A percentile compares a stretch with the other conserved stretches of the same genome.
These are phyloP conservation scores for Metschnikowia baotianmanensis DNA, from an alignment of 805 yeast species.

Conservation along the genomic window DNA sequence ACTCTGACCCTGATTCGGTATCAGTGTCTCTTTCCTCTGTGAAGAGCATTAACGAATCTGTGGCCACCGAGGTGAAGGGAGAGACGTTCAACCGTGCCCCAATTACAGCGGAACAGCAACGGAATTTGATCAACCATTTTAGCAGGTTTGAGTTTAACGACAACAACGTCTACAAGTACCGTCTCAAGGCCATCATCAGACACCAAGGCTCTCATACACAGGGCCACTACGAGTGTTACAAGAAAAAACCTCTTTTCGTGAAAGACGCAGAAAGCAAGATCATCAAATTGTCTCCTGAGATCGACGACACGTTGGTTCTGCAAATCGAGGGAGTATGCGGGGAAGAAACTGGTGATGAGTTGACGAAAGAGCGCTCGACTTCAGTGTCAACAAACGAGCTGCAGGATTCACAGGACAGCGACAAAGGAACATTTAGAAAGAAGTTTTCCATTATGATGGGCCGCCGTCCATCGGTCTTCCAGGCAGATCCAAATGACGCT, in stretches of 20 bases:
- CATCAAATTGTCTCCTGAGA: constrained; percentile 42
- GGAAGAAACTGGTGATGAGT: neutral
- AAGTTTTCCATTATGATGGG: constrained; percentile 40
- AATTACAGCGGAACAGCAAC: constrained; percentile 37
- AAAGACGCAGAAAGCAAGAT: constrained; percentile 42
- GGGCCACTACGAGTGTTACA: constrained; percentile 90
- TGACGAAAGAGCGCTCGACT: constrained; percentile 1
- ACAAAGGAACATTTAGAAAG: constrained; percentile 31
- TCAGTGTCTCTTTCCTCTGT: constrained; percentile 10
- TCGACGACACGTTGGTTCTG: constrained; percentile 22
- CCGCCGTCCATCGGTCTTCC: constrained; percentile 39
- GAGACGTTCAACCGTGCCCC: constrained; percentile 37
- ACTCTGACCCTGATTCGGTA: constrained; percentile 2
- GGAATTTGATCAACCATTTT: constrained; percentile 35
- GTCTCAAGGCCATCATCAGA: constrained; percentile 68
- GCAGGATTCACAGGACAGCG: constrained; percentile 16
- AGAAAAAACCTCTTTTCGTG: constrained; percentile 65
- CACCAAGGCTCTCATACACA: constrained; percentile 86
- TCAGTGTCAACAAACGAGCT: constrained; percentile 18
- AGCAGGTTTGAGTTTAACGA: constrained; percentile 39
- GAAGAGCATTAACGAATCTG: constrained; percentile 8
- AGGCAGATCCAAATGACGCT: constrained; percentile 36
- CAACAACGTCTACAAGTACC: constrained; percentile 47
- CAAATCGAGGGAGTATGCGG: constrained; percentile 5
- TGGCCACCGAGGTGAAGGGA: constrained; percentile 11